These are phyloP conservation scores for Akanthomyces muscarius DNA, from an alignment of 2,329 filamentous ascomycete species.

Conservation along the genomic window DNA sequence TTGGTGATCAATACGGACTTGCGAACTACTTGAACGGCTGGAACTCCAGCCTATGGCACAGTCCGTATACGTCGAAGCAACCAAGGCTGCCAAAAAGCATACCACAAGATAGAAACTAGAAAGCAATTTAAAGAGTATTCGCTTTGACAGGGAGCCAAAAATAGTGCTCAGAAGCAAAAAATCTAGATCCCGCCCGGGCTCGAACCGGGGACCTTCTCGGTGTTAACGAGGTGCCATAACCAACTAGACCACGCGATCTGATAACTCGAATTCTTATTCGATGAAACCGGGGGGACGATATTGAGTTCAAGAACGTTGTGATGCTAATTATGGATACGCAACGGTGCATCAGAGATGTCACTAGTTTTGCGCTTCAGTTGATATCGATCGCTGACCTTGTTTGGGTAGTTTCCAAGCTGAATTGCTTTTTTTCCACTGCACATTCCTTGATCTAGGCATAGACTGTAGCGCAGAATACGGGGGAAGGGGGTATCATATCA, in stretches of 20 bases:
- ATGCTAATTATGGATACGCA: neutral
- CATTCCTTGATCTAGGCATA: too few relatives aligned
- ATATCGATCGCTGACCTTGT: neutral
- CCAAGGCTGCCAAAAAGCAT: neutral
- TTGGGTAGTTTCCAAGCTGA: neutral
- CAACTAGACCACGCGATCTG: slow-evolving; percentile 18
- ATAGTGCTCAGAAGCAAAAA: slow-evolving; percentile 8
- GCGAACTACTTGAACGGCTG: slow-evolving; percentile 18
- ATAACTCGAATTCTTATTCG: slow-evolving; percentile 6
- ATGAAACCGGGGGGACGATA: neutral
- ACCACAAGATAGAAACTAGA: slow-evolving; percentile 10
- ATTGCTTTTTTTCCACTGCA: too few relatives aligned
- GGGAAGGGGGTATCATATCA: too few relatives aligned
- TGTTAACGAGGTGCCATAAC: slow-evolving; percentile 19
- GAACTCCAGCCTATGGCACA: neutral
- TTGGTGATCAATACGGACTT: slow-evolving; percentile 50
- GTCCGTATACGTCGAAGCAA: neutral
- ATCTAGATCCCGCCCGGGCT: slow-evolving; percentile 18
- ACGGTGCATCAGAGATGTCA: too few relatives aligned
- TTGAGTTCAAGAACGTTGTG: neutral
- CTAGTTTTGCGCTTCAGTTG: neutral
- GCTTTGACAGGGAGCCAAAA: neutral
- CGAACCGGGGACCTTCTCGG: slow-evolving; percentile 19
- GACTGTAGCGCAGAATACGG: too few relatives aligned
- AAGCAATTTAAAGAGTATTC: slow-evolving; percentile 11